A percentile compares a stretch with the other conserved stretches of the same genome.
phyloP scores from a whole-genome alignment of 2,329 filamentous ascomycete species.

The Juglanconis sp. region DNA sequence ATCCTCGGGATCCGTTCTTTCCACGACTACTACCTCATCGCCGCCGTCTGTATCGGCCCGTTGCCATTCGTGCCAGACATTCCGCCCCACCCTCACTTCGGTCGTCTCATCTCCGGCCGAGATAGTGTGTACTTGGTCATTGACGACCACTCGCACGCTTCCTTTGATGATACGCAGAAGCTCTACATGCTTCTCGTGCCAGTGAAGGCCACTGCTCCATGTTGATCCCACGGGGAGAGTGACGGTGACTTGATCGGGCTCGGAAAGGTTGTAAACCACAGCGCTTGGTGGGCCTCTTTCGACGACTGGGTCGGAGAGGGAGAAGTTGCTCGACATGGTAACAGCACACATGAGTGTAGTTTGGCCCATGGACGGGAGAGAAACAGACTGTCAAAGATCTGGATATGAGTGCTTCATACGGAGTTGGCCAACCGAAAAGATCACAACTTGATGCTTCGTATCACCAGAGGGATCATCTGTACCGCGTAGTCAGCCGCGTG shows the following conservation, averaged over 20 bases:
- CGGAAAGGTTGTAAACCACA: slow-evolving; percentile 32
- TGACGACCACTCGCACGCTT: slow-evolving; percentile 27
- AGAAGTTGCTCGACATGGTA: not conserved
- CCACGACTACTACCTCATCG: slow-evolving; percentile 39
- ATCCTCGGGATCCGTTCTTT: slow-evolving; percentile 45
- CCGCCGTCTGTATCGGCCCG: slow-evolving; percentile 29
- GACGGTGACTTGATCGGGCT: slow-evolving; percentile 36
- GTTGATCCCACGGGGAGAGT: slow-evolving; percentile 38
- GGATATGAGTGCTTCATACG: not conserved
- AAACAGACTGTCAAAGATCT: not conserved
- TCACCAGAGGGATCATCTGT: too few relatives aligned
- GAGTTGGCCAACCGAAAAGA: not conserved
- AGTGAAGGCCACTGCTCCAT: slow-evolving; percentile 49
- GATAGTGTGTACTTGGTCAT: slow-evolving; percentile 18
- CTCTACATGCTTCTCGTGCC: slow-evolving; percentile 45
- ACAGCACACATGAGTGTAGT: not conserved
- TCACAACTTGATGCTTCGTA: not conserved
- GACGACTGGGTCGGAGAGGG: slow-evolving; percentile 8
- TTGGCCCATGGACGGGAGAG: not conserved
- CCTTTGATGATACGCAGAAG: slow-evolving; percentile 41
- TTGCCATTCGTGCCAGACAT: slow-evolving; percentile 44
- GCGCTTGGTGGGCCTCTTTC: slow-evolving; percentile 11
- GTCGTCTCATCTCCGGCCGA: slow-evolving; percentile 22
- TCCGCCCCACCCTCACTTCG: slow-evolving; percentile 33
- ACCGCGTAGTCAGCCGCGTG: not conserved